phyloP scores from a whole-genome alignment of 2,329 filamentous ascomycete species.

The Calonectria naviculata region DNA sequence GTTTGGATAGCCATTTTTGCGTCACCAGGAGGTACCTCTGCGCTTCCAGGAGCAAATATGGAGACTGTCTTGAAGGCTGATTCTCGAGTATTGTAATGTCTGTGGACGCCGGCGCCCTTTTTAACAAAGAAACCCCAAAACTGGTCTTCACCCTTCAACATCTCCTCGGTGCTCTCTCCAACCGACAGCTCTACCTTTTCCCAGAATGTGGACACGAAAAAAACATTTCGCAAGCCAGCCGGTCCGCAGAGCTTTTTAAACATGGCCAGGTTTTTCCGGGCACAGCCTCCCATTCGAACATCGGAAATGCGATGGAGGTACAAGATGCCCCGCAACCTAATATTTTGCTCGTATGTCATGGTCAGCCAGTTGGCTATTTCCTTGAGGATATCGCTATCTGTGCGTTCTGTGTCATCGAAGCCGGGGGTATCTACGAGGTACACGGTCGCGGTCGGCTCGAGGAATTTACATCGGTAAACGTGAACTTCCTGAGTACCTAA shows the following conservation, averaged over 20 bases:
- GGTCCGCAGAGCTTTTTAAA: slow-evolving; percentile 52
- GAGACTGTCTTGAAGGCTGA: neutral
- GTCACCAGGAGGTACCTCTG: neutral
- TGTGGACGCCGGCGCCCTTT: neutral
- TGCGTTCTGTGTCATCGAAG: slow-evolving; percentile 8
- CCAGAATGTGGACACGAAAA: slow-evolving; percentile 52
- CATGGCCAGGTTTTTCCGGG: slow-evolving; percentile 50
- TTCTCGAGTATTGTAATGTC: neutral
- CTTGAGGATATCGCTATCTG: slow-evolving; percentile 3
- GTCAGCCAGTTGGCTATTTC: slow-evolving; percentile 2
- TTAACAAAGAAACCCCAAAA: slow-evolving; percentile 16
- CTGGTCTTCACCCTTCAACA: slow-evolving; percentile 1
- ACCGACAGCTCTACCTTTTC: slow-evolving; percentile 16
- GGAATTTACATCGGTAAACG: neutral
- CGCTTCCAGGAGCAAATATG: neutral
- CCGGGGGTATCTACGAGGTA: slow-evolving; percentile 11
- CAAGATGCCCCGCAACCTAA: slow-evolving; percentile 49
- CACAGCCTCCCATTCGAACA: slow-evolving; percentile 46
- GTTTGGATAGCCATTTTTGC: neutral
- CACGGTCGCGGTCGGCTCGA: slow-evolving; percentile 11
- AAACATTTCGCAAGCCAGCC: slow-evolving; percentile 45
- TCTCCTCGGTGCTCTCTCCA: slow-evolving; percentile 17
- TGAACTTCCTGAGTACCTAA: neutral
- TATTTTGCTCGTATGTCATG: neutral
- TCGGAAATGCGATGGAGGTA: slow-evolving; percentile 53